Base-by-base conservation (phyloP, 768 basidiomycete species). In the Polyporus arcularius region DNA sequence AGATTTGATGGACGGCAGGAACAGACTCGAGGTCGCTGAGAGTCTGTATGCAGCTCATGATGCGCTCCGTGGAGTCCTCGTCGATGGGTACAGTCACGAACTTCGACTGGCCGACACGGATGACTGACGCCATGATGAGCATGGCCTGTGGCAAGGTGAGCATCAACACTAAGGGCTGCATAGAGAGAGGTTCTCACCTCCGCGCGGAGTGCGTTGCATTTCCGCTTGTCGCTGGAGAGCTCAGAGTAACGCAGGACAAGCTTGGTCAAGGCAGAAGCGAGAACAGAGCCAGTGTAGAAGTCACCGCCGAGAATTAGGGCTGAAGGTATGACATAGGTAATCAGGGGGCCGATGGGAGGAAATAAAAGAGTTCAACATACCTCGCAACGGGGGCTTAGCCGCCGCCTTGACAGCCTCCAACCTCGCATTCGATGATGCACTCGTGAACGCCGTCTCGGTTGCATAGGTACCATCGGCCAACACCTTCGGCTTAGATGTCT, bases 391-490 rank as follows among this genome's bases (percentile, higher is more conserved):
- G 0, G 97, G 96, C 74, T 97, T 98, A 4, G 86, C 76, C 35
- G 93, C 91, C 40, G 90, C 83, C 73, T 94, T 94, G 63, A 90
- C 90, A 41, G 89, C 87, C 66, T 96, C 93, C 55, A 91, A 73
- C 60, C 82, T 81, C 5, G 87, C 87, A 39, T 82, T 75, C 38
- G 77, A 78, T n/a, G 77, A 78, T n/a, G 81, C 73, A 53, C 82
- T 83, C 28, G 84, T 86, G 76, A 88, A 98, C 12, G 92, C 93
- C 1, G 93, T 93, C 78, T 98, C 97, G 5, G 96, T 98, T 0
- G 96, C 97, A 71, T 99, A 98, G 3, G 96, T 98, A 9, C 97
- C 97, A 68, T 99, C 97, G 18, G 94, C 94, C 60, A 97, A 78
- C 10, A 98, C 91, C 69, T 85, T 87, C 7, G 85, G 94, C 70